These are phyloP conservation scores for Starmerella vaccinii DNA, from an alignment of 805 yeast species.

Conservation along the genomic window DNA sequence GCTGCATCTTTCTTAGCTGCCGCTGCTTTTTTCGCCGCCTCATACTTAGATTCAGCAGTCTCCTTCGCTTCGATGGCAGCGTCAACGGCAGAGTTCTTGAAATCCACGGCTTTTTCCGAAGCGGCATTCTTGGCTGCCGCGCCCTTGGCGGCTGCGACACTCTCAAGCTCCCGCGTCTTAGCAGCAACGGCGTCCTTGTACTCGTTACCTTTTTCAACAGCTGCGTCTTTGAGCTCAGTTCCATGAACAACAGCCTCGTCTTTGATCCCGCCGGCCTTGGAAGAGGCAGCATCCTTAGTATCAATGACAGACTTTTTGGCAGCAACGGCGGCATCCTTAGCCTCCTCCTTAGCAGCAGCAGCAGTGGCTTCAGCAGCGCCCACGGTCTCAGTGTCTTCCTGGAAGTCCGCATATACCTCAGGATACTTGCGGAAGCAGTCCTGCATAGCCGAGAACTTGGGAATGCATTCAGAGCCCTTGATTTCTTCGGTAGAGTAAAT, in stretches of 20 bases:
- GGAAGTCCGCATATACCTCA: slow-evolving; percentile 81
- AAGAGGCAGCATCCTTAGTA: not conserved
- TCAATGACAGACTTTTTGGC: not conserved
- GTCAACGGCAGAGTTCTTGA: not conserved
- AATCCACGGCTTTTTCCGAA: not conserved
- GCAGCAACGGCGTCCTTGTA: not conserved
- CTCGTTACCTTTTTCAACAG: not conserved
- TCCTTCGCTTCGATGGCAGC: not conserved
- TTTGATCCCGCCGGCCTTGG: not conserved
- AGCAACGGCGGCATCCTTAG: not conserved
- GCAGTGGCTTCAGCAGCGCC: not conserved
- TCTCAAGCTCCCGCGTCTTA: not conserved
- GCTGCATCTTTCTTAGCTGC: not conserved
- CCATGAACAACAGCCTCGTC: not conserved
- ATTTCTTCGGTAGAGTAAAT: slow-evolving; percentile 91
- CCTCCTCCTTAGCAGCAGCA: not conserved
- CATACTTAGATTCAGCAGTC: not conserved
- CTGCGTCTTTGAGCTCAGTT: not conserved
- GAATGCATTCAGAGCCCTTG: slow-evolving; percentile 91
- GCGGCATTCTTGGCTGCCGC: not conserved
- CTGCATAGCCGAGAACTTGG: slow-evolving; percentile 85
- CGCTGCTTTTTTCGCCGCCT: not conserved
- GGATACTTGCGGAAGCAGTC: slow-evolving; percentile 87
- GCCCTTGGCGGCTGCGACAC: not conserved
- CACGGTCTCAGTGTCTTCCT: slow-evolving; percentile 43